phyloP scores from a whole-genome alignment of 352 stramenopile genomes.

The Phytophthora multivora region DNA sequence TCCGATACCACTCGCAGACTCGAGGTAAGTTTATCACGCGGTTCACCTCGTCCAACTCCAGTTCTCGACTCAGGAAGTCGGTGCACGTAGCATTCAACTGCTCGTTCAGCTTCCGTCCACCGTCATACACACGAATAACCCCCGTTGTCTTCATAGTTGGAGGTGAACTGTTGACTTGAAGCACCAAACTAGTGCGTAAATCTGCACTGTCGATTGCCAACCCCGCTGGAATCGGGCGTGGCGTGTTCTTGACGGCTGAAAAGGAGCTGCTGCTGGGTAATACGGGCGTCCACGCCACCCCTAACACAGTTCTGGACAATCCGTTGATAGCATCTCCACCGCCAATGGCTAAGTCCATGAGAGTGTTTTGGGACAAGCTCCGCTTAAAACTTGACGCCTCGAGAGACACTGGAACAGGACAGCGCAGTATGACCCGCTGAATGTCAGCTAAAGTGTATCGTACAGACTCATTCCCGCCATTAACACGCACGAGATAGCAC shows the following conservation, averaged over 20 bases:
- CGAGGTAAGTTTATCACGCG: conserved; percentile 59
- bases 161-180: conserved; percentile 70
- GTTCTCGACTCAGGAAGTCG: conserved; percentile 43
- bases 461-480: conserved; percentile 17
- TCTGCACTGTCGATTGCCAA: conserved; percentile 55
- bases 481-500: conserved; percentile 45
- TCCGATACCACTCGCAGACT: conserved; percentile 67
- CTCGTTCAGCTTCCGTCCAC: conserved; percentile 47
- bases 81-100: conserved; percentile 75
- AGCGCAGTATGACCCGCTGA: conserved; percentile 85
- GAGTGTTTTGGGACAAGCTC: conserved; percentile 25
- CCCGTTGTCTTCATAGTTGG: conserved; percentile 21
- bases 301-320: conserved; percentile 22
- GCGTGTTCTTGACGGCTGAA: conserved; percentile 24
- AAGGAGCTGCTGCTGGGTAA: conserved; percentile 48
- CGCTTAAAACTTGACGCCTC: conserved; percentile 30
- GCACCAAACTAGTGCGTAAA: conserved; percentile 83
- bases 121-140: conserved; percentile 77
- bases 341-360: conserved; percentile 39
- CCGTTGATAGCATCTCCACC: conserved; percentile 30
- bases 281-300: conserved; percentile 30
- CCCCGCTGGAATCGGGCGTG: conserved; percentile 34
- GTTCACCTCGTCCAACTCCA: conserved; percentile 43
- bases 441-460: conserved; percentile 79
- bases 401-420: conserved; percentile 40